These are phyloP conservation scores for Wickerhamiella domercqiae DNA, from an alignment of 805 yeast species.

Conservation along the genomic window DNA sequence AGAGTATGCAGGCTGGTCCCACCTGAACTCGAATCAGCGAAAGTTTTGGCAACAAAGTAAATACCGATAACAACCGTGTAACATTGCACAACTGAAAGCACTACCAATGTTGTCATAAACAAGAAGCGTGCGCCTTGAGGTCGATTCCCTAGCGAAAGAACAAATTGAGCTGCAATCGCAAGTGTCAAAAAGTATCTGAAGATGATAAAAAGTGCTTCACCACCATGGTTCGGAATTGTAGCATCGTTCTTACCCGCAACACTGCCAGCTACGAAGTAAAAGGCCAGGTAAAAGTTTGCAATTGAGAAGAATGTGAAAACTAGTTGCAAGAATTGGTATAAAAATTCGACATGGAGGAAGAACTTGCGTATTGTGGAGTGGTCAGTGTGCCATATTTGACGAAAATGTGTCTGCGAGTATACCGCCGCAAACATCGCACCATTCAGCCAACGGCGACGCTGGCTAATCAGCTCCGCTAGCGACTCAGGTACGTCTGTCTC, in stretches of 20 bases:
- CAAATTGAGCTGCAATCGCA: constrained; percentile 72
- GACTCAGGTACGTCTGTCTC: constrained; percentile 94
- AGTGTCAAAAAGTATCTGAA: constrained; percentile 76
- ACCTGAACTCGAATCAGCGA: constrained; percentile 23
- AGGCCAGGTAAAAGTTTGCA: constrained; percentile 82
- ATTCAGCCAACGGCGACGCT: constrained; percentile 95
- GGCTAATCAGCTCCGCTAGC: constrained; percentile 88
- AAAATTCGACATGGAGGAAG: constrained; percentile 71
- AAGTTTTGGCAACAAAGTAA: constrained; percentile 51
- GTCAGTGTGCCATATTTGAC: constrained; percentile 75
- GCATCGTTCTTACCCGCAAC: constrained; percentile 34
- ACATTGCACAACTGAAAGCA: constrained; percentile 62
- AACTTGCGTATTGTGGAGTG: constrained; percentile 72
- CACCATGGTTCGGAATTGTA: constrained; percentile 41
- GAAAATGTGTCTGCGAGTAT: constrained; percentile 72
- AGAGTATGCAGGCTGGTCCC: constrained; percentile 30
- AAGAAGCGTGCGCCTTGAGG: constrained; percentile 88
- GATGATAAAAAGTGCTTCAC: constrained; percentile 66
- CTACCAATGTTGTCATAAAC: constrained; percentile 55
- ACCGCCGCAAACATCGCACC: constrained; percentile 97
- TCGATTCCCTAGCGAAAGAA: constrained; percentile 90
- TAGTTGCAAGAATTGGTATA: constrained; percentile 69
- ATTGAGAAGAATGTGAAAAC: constrained; percentile 84
- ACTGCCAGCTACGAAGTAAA: constrained; percentile 85
- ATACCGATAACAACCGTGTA: constrained; percentile 75